Percentiles rank a stretch among this genome's conserved stretches.
These are phyloP conservation scores for Lipomyces kockii DNA, from an alignment of 805 yeast genomes.

Conservation along the genomic window DNA sequence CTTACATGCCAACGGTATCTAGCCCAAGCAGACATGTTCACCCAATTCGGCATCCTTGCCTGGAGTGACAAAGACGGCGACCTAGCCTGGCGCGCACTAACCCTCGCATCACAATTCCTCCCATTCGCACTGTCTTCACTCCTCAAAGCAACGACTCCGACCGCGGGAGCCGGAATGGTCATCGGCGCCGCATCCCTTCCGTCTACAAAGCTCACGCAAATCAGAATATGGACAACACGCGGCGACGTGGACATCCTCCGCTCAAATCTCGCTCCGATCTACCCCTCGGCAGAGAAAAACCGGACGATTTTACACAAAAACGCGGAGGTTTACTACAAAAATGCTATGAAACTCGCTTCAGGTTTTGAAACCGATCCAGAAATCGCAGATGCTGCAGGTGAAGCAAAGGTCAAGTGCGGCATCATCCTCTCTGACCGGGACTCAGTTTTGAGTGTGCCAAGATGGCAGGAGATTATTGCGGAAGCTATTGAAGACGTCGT, in stretches of 20 bases:
- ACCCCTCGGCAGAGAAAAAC: constrained; percentile 36
- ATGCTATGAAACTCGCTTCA: constrained; percentile 35
- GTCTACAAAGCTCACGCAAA: constrained; percentile 17
- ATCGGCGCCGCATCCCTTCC: constrained; percentile 19
- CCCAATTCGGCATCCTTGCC: constrained; percentile 32
- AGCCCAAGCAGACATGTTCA: constrained; percentile 40
- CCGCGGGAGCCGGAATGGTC: constrained; percentile 10
- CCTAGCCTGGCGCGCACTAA: constrained; percentile 35
- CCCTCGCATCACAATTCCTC: constrained; percentile 34
- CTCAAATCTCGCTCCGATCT: constrained; percentile 26
- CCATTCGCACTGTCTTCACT: constrained; percentile 14
- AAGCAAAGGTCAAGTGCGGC: constrained; percentile 24
- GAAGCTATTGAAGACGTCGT: constrained; percentile 28
- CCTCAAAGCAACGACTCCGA: constrained; percentile 2
- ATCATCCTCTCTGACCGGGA: constrained; percentile 15
- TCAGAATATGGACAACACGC: constrained; percentile 35
- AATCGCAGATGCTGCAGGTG: constrained; percentile 14
- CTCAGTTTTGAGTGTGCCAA: constrained; percentile 6
- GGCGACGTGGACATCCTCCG: constrained; percentile 42
- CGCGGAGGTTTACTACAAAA: constrained; percentile 38
- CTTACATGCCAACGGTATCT: constrained; percentile 32
- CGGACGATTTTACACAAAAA: constrained; percentile 35
- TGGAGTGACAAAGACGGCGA: constrained; percentile 5
- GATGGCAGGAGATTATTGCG: constrained; percentile 16
- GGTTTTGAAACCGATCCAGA: constrained; percentile 11